These are phyloP conservation scores for Scutellaria galericulata DNA, from an alignment of 257 asterid species.

Conservation along the genomic window DNA sequence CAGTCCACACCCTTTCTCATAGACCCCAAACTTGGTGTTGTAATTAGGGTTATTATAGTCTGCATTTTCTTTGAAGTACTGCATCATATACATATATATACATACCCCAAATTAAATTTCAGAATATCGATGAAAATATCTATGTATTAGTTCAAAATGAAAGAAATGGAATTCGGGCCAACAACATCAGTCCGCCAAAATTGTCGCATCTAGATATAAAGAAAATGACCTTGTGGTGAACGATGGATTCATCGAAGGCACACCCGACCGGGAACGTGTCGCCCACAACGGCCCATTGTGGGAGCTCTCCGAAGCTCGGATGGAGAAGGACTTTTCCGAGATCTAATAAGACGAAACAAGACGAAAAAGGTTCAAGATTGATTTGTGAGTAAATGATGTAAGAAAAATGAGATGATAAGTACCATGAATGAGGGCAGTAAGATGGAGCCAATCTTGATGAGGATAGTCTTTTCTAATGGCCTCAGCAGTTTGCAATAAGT, in stretches of 20 bases:
- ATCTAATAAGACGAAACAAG: slow-evolving; percentile 47
- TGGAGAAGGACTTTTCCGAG: slow-evolving; percentile 87
- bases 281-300: slow-evolving; percentile 99
- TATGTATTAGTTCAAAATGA: too few relatives aligned
- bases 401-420: not conserved
- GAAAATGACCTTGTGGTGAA: slow-evolving; percentile 64
- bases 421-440: slow-evolving; percentile 91
- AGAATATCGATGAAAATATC: not conserved
- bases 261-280: slow-evolving; percentile 95
- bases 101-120: not conserved
- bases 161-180: too few relatives aligned
- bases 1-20: slow-evolving; percentile 73
- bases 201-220: too few relatives aligned
- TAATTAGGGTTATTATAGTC: slow-evolving; percentile 59
- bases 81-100: not conserved
- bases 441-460: slow-evolving; percentile 84
- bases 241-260: slow-evolving; percentile 74
- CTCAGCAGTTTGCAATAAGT: slow-evolving; percentile 86
- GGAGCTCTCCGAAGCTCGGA: slow-evolving; percentile 80
- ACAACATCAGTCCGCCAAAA: too few relatives aligned
- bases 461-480: slow-evolving; percentile 89
- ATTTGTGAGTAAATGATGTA: not conserved
- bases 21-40: slow-evolving; percentile 68
- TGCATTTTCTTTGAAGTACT: slow-evolving; percentile 74
- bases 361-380: not conserved